phyloP scores from a whole-genome alignment of 495 filamentous ascomycete species.

The Penicillium arizonense region DNA sequence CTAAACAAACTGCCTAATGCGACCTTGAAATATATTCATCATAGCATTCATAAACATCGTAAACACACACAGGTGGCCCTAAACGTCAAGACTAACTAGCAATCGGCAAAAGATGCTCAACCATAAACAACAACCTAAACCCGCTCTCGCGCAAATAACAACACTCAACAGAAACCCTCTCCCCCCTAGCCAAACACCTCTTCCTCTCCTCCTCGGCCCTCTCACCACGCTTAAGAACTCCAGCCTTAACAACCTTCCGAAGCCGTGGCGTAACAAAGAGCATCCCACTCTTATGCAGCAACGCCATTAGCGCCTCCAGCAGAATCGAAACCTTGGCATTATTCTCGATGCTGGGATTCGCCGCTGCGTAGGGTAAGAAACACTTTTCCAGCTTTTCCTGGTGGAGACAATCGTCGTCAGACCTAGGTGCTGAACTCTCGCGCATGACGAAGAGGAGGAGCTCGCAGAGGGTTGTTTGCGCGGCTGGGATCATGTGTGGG shows the following conservation, averaged over 20 bases:
- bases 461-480: constrained; percentile 62
- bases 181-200: constrained; percentile 34
- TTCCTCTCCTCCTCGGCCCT: constrained; percentile 49
- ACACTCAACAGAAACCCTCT: constrained; percentile 38
- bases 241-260: constrained; percentile 53
- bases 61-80: neutral
- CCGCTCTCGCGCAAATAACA: constrained; percentile 42
- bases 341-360: constrained; percentile 57
- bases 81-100: neutral
- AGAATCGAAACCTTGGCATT: constrained; percentile 80
- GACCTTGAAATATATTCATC: neutral
- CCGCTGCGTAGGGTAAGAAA: constrained; percentile 73
- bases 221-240: constrained; percentile 60
- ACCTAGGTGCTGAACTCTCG: constrained; percentile 53
- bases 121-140: constrained; percentile 36
- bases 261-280: constrained; percentile 48
- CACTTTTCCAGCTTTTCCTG: constrained; percentile 59
- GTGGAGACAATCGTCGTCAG: constrained; percentile 48
- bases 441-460: constrained; percentile 62
- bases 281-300: constrained; percentile 45
- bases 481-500: constrained; percentile 40
- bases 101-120: constrained; percentile 21
- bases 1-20: too few species aligned
- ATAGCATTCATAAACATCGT: constrained; percentile 15
- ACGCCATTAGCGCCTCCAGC: constrained; percentile 67